Base-by-base conservation (phyloP, 2,329 filamentous ascomycete genomes). In the Hawksworthiomyces lignivorus region DNA sequence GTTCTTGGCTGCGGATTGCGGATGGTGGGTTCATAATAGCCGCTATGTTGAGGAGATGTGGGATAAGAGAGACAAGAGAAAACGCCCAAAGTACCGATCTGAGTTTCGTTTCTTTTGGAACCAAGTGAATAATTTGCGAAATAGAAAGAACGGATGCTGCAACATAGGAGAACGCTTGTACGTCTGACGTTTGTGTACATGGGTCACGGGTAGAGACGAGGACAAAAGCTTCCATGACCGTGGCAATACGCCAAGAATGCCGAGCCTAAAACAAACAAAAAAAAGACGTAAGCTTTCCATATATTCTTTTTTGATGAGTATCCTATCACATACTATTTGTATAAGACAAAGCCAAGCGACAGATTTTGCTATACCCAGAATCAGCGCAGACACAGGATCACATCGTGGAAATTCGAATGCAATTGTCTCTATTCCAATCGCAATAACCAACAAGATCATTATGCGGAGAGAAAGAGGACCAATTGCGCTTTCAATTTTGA, bases 291-390 rank as follows among this genome's bases (percentile, higher is more conserved):
- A 43, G 24, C 3, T 26, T 26, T 12, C 12, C 24, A n/a, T 26
- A 26, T 12, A 26, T 26, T 2, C 8, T 12, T 4, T 7, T 59
- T 54, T 0, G 57, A 60, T 2, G 49, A 44, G 28, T 61, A 53
- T 9, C 15, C 12, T 5, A 5, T 8, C 1, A 49, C 58, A 5
- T 49, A 67, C 62, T 7, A 54, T 47, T 32, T 55, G 53, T 4
- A 59, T 54, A 0, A 49, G 50, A 21, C 59, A 65, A 40, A 54
- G 61, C 63, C 64, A 69, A 3, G 55, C 50, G 0, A 52, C 43
- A 0, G 58, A 56, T 18, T 66, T 67, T 0, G 48, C 34, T 0
- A 55, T 18, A 0, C 56, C 62, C 2, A 62, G 29, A 0, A 48
- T 12, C 1, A 63, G 7, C 0, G 49, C 48, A 1, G 48, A 27